Base-by-base conservation (phyloP, 805 yeast genomes). In the Torulaspora franciscae region DNA sequence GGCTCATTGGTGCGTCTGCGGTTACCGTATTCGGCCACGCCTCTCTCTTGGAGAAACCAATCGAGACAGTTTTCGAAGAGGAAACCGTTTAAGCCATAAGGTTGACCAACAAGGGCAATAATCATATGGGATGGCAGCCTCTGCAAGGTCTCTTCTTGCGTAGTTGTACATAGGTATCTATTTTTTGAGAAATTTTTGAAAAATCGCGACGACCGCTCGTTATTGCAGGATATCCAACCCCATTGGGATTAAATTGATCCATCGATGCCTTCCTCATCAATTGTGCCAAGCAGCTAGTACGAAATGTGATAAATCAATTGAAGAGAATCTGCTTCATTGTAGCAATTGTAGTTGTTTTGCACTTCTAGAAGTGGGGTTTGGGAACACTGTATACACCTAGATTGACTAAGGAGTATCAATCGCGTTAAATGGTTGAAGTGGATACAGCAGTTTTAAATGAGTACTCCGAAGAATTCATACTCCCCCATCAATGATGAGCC, bases 41-140 rank as follows among this genome's bases (percentile, higher is more conserved):
- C 37, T 73, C 90, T 3, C 72, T 91, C 51, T 74, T 93, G 78
- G 98, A 93, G 62, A 93, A 91, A 69, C 99, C 99, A 15, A 82
- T 90, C 49, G 98, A 93, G 70, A 81, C 91, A 30, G 90, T 91
- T 14, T 93, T 91, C 62, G 93, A 89, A 61, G 96, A 88, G 63
- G 87, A 84, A 46, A 50, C 66, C 15, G 67, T 63, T 13, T 63
- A 47, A 46, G 15, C 29, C 11, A 27, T 38, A n/a, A 5, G 22
- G 22, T 19, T 11, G 13, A n/a, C 25, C 23, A 25, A 15, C 13
- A 22, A 19, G 23, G 33, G 23, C 17, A 30, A 25, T 14, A 15
- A n/a, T 7, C 19, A 7, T 26, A 36, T 36, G 7, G 26, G 19
- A 27, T 22, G 11, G n/a, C 14, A 36, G 28, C 26, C 23, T 22